Conservation (phyloP, 1,139 yeast species). For the Kodamaea ohmeri region DNA sequence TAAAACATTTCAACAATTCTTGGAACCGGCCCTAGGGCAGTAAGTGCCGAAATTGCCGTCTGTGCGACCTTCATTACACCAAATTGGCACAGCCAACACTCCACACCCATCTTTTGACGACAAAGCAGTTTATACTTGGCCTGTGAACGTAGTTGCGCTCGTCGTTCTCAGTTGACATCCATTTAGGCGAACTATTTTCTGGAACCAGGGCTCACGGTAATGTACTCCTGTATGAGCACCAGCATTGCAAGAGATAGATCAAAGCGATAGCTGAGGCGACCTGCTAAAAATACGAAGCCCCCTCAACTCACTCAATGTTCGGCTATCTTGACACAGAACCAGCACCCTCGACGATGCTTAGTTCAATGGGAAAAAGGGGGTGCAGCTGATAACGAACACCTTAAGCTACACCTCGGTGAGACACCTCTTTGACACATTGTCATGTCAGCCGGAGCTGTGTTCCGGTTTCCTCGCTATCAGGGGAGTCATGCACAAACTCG, state of each 20-base stretch:
- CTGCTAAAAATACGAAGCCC: not conserved
- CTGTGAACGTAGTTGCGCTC: slow-evolving; percentile 3
- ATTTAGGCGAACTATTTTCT: slow-evolving; percentile 1
- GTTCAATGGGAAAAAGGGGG: not conserved
- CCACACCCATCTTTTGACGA: not conserved
- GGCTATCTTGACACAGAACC: slow-evolving; percentile 1
- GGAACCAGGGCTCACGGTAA: not conserved
- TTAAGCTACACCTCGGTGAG: not conserved
- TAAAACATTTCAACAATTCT: not conserved
- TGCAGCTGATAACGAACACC: not conserved
- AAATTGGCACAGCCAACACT: not conserved
- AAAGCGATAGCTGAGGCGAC: not conserved
- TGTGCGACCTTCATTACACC: no score
- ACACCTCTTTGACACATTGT: no score
- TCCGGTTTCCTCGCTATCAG: no score
- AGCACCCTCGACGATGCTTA: not conserved
- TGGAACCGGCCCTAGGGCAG: not conserved
- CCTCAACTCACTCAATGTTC: not conserved
- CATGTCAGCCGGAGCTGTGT: no score
- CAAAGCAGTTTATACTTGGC: no score
- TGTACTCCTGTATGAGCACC: not conserved
- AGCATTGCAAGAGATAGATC: not conserved
- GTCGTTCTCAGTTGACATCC: slow-evolving; percentile 1
- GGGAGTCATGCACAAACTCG: no score
- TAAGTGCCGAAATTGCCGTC: not conserved